These are phyloP conservation scores for Ceratocystis lukuohia DNA, from an alignment of 2,329 filamentous ascomycete species.

Conservation along the genomic window DNA sequence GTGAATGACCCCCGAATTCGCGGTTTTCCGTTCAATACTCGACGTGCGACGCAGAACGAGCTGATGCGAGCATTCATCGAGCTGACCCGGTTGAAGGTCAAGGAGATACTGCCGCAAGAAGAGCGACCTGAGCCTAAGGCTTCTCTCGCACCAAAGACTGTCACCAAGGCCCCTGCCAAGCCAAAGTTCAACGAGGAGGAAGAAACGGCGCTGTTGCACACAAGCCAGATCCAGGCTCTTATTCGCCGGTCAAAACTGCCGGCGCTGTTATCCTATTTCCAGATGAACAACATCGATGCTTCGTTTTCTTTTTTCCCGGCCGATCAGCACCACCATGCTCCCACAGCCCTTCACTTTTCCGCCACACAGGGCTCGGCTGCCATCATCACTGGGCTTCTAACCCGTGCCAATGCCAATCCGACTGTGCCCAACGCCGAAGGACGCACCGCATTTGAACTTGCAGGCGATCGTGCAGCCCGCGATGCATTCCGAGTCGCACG, in stretches of 20 bases:
- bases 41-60: slow-evolving; percentile 82
- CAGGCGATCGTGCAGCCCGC: slow-evolving; percentile 70
- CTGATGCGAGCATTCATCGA: slow-evolving; percentile 92
- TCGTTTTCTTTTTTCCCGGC: slow-evolving; percentile 64
- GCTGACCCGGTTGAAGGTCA: slow-evolving; percentile 77
- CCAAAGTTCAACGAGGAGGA: slow-evolving; percentile 69
- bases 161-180: slow-evolving; percentile 39
- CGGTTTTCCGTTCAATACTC: slow-evolving; percentile 85
- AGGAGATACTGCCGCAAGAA: slow-evolving; percentile 57
- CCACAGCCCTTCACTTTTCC: slow-evolving; percentile 74
- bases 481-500: slow-evolving; percentile 87
- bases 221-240: slow-evolving; percentile 74
- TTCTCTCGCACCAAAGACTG: slow-evolving; percentile 26
- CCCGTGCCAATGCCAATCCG: slow-evolving; percentile 63
- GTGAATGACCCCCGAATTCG: slow-evolving; percentile 68
- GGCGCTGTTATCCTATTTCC: slow-evolving; percentile 70
- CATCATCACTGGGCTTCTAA: slow-evolving; percentile 63
- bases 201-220: slow-evolving; percentile 69
- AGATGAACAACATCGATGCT: slow-evolving; percentile 55
- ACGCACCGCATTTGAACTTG: slow-evolving; percentile 76
- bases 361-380: slow-evolving; percentile 67
- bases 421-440: slow-evolving; percentile 56
- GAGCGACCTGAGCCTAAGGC: slow-evolving; percentile 31
- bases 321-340: slow-evolving; percentile 62
- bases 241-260: slow-evolving; percentile 84